These are phyloP conservation scores for Rhytidiadelphus loreus DNA, from an alignment of 225 moss, liverwort and hornwort species.

Conservation along the genomic window DNA sequence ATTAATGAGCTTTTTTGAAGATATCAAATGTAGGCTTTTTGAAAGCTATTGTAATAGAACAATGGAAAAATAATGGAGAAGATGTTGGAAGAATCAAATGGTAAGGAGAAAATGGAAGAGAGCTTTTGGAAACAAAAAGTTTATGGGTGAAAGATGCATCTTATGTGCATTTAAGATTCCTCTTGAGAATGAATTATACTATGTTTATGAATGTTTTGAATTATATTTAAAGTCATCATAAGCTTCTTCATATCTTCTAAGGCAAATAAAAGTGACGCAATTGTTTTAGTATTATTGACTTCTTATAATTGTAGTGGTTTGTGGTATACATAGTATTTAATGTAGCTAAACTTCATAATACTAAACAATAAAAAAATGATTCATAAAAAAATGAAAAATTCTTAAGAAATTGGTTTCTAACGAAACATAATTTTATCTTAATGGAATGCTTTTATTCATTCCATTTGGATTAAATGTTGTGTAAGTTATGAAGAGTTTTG, in stretches of 20 bases:
- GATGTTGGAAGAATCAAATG: not conserved
- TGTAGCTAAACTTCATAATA: not conserved
- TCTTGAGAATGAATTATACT: not conserved
- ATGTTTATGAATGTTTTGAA: not conserved
- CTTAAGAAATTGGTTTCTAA: not conserved
- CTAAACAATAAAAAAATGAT: not conserved
- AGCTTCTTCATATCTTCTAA: not conserved
- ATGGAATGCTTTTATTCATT: not conserved
- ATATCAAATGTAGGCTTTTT: not conserved
- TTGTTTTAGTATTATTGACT: not conserved
- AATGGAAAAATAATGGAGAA: not conserved
- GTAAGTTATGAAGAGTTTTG: too few relatives aligned
- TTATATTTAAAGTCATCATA: not conserved
- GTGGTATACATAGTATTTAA: rapidly evolving
- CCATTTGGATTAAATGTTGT: not conserved
- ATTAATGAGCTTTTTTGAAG: not conserved
- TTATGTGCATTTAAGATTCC: not conserved
- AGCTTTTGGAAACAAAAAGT: not conserved
- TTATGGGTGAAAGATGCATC: not conserved
- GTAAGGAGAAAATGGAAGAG: not conserved
- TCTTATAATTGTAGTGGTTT: not conserved
- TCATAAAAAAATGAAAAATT: not conserved
- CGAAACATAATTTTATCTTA: not conserved
- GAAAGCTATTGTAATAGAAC: not conserved
- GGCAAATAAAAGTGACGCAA: not conserved